Evolutionary conservation across 495 filamentous ascomycete genomes (phyloP), one percentile per base, ranked within the genome.

Genomic region (Rostrohypoxylon terebratum): DNA sequence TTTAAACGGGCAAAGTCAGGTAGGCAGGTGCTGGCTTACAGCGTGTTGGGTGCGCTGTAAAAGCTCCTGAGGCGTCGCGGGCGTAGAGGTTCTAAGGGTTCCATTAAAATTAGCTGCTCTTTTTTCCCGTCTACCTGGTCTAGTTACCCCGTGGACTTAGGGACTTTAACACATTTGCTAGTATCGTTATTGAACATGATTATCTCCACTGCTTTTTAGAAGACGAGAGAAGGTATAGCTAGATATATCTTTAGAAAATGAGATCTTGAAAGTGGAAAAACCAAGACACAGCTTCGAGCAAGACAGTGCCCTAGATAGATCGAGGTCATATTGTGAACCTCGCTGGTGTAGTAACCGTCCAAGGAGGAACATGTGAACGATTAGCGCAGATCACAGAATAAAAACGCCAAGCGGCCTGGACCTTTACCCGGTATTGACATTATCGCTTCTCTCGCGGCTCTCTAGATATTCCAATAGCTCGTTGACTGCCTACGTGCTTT

Each of bases 391-490:
- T 28, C 45, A 51, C 25, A 23, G n/a, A 28, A 14, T 10, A 3
- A 59, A 33, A 34, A 25, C 33, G 61, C 47, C 48, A 63, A 44
- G 48, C 16, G 23, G 6, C 33, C 48, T 54, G 33, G 25, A 66
- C 53, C 34, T 50, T 58, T 65, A 50, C 47, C 25, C 11, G 10
- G 50, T 48, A 65, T 21, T 45, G 38, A 65, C 31, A 28, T 36
- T 69, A 58, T 60, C 33, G 9, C 48, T 64, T 11, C 63, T 47
- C 66, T 33, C 45, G 59, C 59, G 48, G 50, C 7, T n/a, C 16
- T 20, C 38, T 63, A 50, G 23, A 47, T 54, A 54, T 16, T 14
- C 14, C 4, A 42, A 13, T 14, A n/a, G 38, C 13, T 42, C 38
- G 4, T 42, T 42, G 13, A 42, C 13, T 42, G 14, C 38, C 38